Evolutionary conservation across 1,139 yeast genomes (phyloP).

Genomic region (Yamadazyma membranifaciens): DNA sequence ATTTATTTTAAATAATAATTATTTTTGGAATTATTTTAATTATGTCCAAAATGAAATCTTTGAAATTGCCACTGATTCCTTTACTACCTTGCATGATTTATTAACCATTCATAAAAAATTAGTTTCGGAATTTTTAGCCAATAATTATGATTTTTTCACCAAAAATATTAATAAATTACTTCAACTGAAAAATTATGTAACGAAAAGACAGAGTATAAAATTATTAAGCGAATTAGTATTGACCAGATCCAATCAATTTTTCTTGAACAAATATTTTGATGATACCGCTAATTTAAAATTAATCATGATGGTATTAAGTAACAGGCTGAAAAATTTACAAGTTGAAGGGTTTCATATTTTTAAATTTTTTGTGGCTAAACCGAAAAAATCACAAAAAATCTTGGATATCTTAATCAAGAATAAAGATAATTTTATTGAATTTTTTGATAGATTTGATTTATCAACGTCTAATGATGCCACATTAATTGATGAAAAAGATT

Average conservation of each 20-base stretch:
- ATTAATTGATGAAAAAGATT: slow-evolving; percentile 78
- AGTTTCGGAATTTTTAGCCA: slow-evolving; percentile 66
- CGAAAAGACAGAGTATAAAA: slow-evolving; percentile 86
- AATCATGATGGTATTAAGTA: slow-evolving; percentile 82
- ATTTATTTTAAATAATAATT: slow-evolving; percentile 51
- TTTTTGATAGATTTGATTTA: slow-evolving; percentile 64
- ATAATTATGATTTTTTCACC: slow-evolving; percentile 57
- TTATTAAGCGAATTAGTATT: slow-evolving; percentile 75
- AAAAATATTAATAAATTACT: slow-evolving; percentile 64
- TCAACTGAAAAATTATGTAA: slow-evolving; percentile 79
- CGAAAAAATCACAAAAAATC: slow-evolving; percentile 78
- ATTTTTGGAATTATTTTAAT: slow-evolving; percentile 80
- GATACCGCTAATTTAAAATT: slow-evolving; percentile 80
- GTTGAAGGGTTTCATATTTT: slow-evolving; percentile 90
- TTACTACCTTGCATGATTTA: slow-evolving; percentile 70
- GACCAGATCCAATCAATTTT: slow-evolving; percentile 65
- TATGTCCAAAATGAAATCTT: slow-evolving; percentile 76
- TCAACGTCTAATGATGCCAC: slow-evolving; percentile 65
- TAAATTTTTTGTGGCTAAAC: slow-evolving; percentile 92
- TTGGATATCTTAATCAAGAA: slow-evolving; percentile 81
- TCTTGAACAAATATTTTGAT: slow-evolving; percentile 76
- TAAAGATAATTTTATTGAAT: slow-evolving; percentile 69
- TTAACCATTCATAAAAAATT: slow-evolving; percentile 67
- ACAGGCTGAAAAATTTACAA: slow-evolving; percentile 85
- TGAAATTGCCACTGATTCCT: slow-evolving; percentile 89